These are phyloP conservation scores for Wakefieldia striispora DNA, from an alignment of 768 basidiomycete species.

Conservation along the genomic window DNA sequence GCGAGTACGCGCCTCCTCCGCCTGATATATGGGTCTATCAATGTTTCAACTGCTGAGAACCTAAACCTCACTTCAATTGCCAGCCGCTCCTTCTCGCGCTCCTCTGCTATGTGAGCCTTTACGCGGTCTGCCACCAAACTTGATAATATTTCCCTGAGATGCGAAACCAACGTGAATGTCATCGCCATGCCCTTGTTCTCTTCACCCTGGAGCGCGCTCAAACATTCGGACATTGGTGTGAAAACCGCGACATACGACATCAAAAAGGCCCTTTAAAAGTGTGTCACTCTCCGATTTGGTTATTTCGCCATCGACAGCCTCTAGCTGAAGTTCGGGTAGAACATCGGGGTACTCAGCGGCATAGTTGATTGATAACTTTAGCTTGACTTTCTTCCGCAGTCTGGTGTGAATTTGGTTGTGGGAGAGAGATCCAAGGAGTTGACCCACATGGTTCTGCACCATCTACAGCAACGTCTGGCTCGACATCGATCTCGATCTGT, in stretches of 20 bases:
- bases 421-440: background rate
- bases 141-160: conserved; percentile 76
- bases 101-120: conserved; percentile 56
- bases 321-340: conserved; percentile 70
- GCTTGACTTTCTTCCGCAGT: conserved; percentile 56
- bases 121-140: conserved; percentile 57
- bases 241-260: conserved; percentile 44
- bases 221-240: background rate
- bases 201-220: conserved; percentile 51
- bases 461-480: conserved; percentile 76
- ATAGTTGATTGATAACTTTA: conserved; percentile 74
- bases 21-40: conserved; percentile 45
- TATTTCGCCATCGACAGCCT: conserved; percentile 61
- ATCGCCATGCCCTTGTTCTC: conserved; percentile 95
- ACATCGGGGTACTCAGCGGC: conserved; percentile 81
- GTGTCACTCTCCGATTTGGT: conserved; percentile 53
- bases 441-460: conserved; percentile 55
- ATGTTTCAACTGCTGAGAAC: background rate
- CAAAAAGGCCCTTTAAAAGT: conserved; percentile 56
- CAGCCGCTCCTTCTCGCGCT: conserved; percentile 68
- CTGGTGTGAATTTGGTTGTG: conserved; percentile 9
- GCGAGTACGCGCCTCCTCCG: conserved; percentile 80
- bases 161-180: conserved; percentile 92
- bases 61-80: conserved; percentile 63
- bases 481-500: conserved; percentile 79